These are phyloP conservation scores for Amanita thiersii DNA, from an alignment of 768 basidiomycete genomes.

Conservation along the genomic window DNA sequence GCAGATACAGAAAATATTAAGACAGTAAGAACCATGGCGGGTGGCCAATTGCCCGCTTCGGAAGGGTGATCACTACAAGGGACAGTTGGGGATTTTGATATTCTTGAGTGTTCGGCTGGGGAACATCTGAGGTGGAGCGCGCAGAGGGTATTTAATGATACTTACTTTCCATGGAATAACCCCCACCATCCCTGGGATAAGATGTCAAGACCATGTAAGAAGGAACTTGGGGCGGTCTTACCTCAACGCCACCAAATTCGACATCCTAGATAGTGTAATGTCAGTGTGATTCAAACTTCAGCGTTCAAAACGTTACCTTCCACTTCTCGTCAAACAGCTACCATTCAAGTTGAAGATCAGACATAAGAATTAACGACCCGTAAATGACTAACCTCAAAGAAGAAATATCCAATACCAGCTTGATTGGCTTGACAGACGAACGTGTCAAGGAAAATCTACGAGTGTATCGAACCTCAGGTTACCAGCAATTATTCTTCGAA, in stretches of 20 bases:
- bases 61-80: no score
- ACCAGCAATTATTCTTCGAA: conserved; percentile 1
- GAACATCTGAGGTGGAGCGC: not conserved
- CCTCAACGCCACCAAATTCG: conserved; percentile 73
- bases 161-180: conserved; percentile 33
- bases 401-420: conserved; percentile 83
- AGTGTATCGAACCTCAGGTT: not conserved
- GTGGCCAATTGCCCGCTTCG: not conserved
- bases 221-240: conserved; percentile 7
- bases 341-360: not conserved
- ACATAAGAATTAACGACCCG: not conserved
- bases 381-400: conserved; percentile 52
- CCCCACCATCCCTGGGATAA: conserved; percentile 38
- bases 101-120: conserved; percentile 63
- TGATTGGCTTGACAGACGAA: conserved; percentile 84
- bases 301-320: conserved; percentile 44
- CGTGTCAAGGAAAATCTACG: conserved; percentile 78
- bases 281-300: conserved; percentile 2
- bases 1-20: not conserved
- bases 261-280: conserved; percentile 28
- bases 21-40: not conserved
- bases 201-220: conserved; percentile 1
- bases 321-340: conserved; percentile 74
- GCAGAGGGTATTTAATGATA: conserved; percentile 2
- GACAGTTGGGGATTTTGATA: conserved; percentile 59